Evolutionary conservation across 805 yeast species (phyloP).

Genomic region (Candida nemodendra): DNA sequence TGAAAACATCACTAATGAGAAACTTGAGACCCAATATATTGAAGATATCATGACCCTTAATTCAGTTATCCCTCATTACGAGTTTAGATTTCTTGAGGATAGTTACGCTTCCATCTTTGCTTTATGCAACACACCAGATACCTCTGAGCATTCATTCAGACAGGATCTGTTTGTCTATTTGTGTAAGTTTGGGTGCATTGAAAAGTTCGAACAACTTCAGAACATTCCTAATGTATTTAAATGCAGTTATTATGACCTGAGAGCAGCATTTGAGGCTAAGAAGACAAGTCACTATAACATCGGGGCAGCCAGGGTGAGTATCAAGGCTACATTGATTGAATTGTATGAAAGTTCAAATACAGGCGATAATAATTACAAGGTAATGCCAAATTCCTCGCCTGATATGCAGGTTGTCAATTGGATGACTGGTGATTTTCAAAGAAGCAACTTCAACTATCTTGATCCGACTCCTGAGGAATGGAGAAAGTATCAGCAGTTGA

Average conservation of each 20-base stretch:
- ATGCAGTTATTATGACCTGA: slow-evolving; percentile 35
- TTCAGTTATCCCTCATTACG: slow-evolving; percentile 15
- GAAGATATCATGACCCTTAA: slow-evolving; percentile 9
- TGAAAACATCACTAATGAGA: slow-evolving; percentile 5
- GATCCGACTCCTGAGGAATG: slow-evolving; percentile 19
- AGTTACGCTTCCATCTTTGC: slow-evolving; percentile 22
- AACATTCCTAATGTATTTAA: slow-evolving; percentile 15
- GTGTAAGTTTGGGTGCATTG: slow-evolving; percentile 25
- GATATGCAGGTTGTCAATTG: slow-evolving; percentile 14
- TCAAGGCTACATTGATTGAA: slow-evolving; percentile 26
- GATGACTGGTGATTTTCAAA: slow-evolving; percentile 16
- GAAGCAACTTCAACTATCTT: not conserved
- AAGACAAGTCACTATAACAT: slow-evolving; percentile 12
- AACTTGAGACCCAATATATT: slow-evolving; percentile 8
- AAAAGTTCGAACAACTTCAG: slow-evolving; percentile 12
- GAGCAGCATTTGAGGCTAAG: slow-evolving; percentile 34
- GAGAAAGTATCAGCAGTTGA: slow-evolving; percentile 23
- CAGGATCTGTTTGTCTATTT: slow-evolving; percentile 19
- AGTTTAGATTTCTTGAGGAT: slow-evolving; percentile 25
- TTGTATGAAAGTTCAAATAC: slow-evolving; percentile 11
- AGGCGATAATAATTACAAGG: not conserved
- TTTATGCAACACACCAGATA: slow-evolving; percentile 5
- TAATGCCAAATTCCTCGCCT: not conserved
- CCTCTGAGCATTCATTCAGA: slow-evolving; percentile 9
- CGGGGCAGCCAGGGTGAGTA: slow-evolving; percentile 12